These are phyloP conservation scores for Monosporozyma solicola DNA, from an alignment of 805 yeast genomes.

Conservation along the genomic window DNA sequence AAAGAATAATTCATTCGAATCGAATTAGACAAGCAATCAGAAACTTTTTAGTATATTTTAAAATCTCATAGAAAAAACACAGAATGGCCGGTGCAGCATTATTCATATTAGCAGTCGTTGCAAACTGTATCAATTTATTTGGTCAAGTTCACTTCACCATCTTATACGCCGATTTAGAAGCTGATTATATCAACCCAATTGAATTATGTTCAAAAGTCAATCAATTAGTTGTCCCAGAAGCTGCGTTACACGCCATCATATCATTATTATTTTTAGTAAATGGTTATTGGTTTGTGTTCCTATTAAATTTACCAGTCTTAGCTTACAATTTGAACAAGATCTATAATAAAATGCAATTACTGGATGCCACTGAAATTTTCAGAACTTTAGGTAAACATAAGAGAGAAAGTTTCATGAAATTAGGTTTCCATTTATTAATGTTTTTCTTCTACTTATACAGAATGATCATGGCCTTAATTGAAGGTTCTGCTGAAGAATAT, in stretches of 20 bases:
- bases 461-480: slow-evolving; percentile 86
- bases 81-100: slow-evolving; percentile 16
- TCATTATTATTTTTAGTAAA: slow-evolving; percentile 65
- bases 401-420: slow-evolving; percentile 81
- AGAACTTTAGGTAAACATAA: slow-evolving; percentile 89
- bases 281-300: slow-evolving; percentile 87
- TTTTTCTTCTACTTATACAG: slow-evolving; percentile 94
- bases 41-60: not conserved
- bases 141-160: slow-evolving; percentile 92
- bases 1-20: not conserved
- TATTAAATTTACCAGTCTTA: slow-evolving; percentile 72
- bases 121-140: slow-evolving; percentile 82
- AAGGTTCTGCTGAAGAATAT: slow-evolving; percentile 30
- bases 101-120: slow-evolving; percentile 67
- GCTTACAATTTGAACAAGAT: slow-evolving; percentile 80
- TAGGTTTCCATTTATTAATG: slow-evolving; percentile 83
- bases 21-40: not conserved
- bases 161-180: slow-evolving; percentile 89
- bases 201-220: slow-evolving; percentile 91
- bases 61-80: not conserved
- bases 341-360: slow-evolving; percentile 67
- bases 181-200: slow-evolving; percentile 95
- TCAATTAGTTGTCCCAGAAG: slow-evolving; percentile 85
- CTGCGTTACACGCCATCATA: slow-evolving; percentile 66
- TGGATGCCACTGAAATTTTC: slow-evolving; percentile 96